These are phyloP conservation scores for Parastagonospora nodorum DNA, from an alignment of 2,329 filamentous ascomycete genomes.

Conservation along the genomic window DNA sequence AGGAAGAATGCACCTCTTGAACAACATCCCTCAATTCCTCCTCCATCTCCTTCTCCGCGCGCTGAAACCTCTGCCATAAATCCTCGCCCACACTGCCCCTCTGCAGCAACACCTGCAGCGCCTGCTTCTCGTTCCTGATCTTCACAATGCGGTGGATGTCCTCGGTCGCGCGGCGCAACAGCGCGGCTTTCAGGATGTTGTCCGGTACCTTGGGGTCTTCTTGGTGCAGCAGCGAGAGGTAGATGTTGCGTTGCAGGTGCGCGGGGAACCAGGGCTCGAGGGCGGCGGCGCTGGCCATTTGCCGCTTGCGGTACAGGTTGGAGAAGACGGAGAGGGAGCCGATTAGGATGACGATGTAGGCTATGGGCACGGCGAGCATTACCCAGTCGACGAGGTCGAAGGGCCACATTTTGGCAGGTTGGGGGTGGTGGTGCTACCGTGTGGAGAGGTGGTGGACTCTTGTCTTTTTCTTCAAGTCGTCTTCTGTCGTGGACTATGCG, in stretches of 20 bases:
- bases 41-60: conserved; percentile 97
- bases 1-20: conserved; percentile 68
- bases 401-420: conserved; percentile 37
- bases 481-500: not conserved
- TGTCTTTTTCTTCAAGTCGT: not conserved
- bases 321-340: conserved; percentile 92
- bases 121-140: conserved; percentile 85
- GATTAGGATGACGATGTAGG: conserved; percentile 85
- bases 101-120: conserved; percentile 80
- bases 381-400: conserved; percentile 72
- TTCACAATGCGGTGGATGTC: conserved; percentile 92
- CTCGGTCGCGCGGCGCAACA: conserved; percentile 86
- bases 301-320: conserved; percentile 88
- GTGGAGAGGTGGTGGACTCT: not conserved
- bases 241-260: conserved; percentile 91
- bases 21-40: conserved; percentile 94
- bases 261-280: conserved; percentile 93
- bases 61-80: conserved; percentile 87
- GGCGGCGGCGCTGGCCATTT: conserved; percentile 77
- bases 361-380: conserved; percentile 82
- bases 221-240: conserved; percentile 88
- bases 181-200: conserved; percentile 82
- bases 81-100: conserved; percentile 94
- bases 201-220: conserved; percentile 76
- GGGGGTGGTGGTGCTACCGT: conserved; percentile 8